Conservation (phyloP, 2,329 filamentous ascomycete species). For the Lasiodiplodia theobromae region DNA sequence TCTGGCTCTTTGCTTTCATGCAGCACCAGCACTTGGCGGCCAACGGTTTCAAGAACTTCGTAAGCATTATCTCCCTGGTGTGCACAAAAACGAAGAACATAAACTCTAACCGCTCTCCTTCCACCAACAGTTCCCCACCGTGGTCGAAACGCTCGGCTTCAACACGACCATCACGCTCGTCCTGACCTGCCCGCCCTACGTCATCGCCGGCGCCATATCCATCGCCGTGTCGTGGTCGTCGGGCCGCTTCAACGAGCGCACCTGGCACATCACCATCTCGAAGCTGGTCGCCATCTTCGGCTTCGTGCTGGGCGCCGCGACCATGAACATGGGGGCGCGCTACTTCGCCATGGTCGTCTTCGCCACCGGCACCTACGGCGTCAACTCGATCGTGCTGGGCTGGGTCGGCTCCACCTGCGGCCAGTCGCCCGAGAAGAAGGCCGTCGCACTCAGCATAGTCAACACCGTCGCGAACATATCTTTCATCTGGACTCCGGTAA, state of each 20-base stretch:
- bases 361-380: conserved; percentile 39
- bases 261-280: conserved; percentile 39
- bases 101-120: not conserved
- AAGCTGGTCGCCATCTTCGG: conserved; percentile 38
- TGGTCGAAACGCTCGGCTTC: conserved; percentile 48
- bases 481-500: conserved; percentile 45
- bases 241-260: conserved; percentile 41
- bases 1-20: conserved; percentile 36
- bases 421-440: conserved; percentile 54
- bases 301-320: conserved; percentile 39
- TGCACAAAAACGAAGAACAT: no score
- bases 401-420: conserved; percentile 53
- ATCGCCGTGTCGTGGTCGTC: conserved; percentile 38
- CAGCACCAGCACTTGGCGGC: conserved; percentile 33
- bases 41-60: conserved; percentile 24
- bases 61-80: not conserved
- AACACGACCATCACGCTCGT: conserved; percentile 45
- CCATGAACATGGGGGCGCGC: conserved; percentile 40
- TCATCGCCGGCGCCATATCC: conserved; percentile 38
- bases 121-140: conserved; percentile 44
- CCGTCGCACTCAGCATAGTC: conserved; percentile 51
- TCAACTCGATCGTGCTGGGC: conserved; percentile 44
- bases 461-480: conserved; percentile 50
- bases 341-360: conserved; percentile 45
- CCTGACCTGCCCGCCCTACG: conserved; percentile 34